These are phyloP conservation scores for Rhododendron henanense DNA, from an alignment of 148 eudicot species.

Conservation along the genomic window DNA sequence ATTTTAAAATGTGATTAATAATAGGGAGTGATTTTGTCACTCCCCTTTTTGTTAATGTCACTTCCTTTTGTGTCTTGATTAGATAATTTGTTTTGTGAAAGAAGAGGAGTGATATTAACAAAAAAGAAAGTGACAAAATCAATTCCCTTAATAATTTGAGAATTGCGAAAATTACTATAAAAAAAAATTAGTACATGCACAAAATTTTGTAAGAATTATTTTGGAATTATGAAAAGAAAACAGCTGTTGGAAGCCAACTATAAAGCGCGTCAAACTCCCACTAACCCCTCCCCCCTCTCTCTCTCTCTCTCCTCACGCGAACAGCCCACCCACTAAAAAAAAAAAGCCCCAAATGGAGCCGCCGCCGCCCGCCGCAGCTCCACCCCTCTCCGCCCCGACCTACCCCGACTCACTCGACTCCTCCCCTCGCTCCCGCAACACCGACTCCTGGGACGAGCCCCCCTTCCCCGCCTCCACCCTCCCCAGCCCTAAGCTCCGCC, in stretches of 20 bases:
- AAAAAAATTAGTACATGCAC: too few species aligned
- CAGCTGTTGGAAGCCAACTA: neutral
- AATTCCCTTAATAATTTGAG: too few species aligned
- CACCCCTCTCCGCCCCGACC: constrained; percentile 16
- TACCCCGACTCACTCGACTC: constrained; percentile 54
- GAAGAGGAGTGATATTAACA: too few species aligned
- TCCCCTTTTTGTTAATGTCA: too few species aligned
- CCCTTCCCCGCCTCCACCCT: neutral
- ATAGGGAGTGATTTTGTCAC: too few species aligned
- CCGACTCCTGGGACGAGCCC: constrained; percentile 31
- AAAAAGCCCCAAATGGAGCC: constrained; percentile 44
- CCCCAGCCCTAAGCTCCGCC: constrained; percentile 42
- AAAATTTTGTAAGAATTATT: too few species aligned
- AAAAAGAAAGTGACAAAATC: too few species aligned
- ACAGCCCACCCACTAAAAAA: neutral
- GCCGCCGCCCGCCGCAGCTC: constrained; percentile 29
- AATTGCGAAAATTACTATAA: too few species aligned
- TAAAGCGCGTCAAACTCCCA: constrained; percentile 11
- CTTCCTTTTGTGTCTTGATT: too few species aligned
- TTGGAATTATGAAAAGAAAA: neutral
- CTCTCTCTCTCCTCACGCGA: neutral
- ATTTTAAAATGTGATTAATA: too few species aligned
- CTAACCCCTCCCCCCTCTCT: neutral
- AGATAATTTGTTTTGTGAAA: too few species aligned
- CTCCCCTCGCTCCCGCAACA: constrained; percentile 59